These are phyloP conservation scores for Guyanaporus albipodus DNA, from an alignment of 768 basidiomycete species.

Conservation along the genomic window DNA sequence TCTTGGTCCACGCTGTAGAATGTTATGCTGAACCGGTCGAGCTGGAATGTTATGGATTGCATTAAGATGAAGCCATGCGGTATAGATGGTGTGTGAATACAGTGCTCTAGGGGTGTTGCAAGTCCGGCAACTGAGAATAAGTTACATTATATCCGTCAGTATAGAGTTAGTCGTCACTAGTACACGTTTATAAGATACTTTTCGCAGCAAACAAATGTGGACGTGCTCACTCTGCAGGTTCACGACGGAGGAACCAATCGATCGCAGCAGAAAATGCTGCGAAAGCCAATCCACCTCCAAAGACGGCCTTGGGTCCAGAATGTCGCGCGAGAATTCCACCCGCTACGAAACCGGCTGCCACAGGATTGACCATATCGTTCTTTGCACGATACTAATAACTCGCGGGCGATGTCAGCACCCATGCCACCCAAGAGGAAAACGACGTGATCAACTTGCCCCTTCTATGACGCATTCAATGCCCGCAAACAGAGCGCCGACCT, in stretches of 20 bases:
- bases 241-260: constrained; percentile 75
- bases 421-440: neutral
- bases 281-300: constrained; percentile 89
- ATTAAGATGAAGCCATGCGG: constrained; percentile 12
- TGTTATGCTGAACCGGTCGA: neutral
- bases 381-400: constrained; percentile 83
- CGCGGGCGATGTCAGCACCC: neutral
- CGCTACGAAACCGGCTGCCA: constrained; percentile 81
- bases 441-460: constrained; percentile 56
- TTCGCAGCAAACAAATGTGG: constrained; percentile 1
- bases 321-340: constrained; percentile 87
- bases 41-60: constrained; percentile 6
- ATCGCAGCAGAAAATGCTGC: constrained; percentile 92
- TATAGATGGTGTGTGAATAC: constrained; percentile 17
- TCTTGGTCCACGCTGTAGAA: neutral
- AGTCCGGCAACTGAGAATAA: constrained; percentile 15
- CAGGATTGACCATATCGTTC: constrained; percentile 92
- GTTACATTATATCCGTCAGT: constrained; percentile 6
- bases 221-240: constrained; percentile 66
- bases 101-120: constrained; percentile 12
- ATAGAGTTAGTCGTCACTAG: constrained; percentile 38
- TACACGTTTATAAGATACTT: constrained; percentile 5
- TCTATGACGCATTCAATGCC: constrained; percentile 95
- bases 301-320: constrained; percentile 78
- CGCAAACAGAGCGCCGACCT: constrained; percentile 92